Evolutionary conservation across 2,329 filamentous ascomycete genomes (phyloP).

Genomic region (Aspergillus ochraceoroseus): DNA sequence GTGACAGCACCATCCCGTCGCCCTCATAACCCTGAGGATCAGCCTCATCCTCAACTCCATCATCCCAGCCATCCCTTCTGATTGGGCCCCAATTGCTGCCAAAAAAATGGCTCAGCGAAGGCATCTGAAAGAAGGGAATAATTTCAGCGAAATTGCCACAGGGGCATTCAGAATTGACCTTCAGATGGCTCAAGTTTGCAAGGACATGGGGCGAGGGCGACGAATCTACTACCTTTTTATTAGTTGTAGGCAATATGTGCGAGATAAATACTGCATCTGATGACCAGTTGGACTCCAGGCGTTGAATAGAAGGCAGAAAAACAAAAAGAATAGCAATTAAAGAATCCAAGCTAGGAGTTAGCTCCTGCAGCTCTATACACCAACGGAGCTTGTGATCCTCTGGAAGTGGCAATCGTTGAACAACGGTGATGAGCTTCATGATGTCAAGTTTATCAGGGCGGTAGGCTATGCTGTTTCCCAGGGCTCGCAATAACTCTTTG

Average conservation of each 20-base stretch:
- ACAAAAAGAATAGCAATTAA: slow-evolving; percentile 8
- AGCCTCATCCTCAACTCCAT: slow-evolving; percentile 2
- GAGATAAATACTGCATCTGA: slow-evolving; percentile 5
- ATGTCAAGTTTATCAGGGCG: slow-evolving; percentile 4
- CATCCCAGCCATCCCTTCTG: slow-evolving; percentile 7
- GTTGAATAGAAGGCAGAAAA: neutral
- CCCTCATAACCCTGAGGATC: neutral
- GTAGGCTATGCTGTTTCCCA: slow-evolving; percentile 1
- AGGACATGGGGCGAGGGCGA: slow-evolving; percentile 6
- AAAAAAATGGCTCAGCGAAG: slow-evolving; percentile 12
- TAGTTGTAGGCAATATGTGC: slow-evolving; percentile 6
- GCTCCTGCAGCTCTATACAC: slow-evolving; percentile 5
- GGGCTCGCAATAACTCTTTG: slow-evolving; percentile 3
- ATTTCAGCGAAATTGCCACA: slow-evolving; percentile 9
- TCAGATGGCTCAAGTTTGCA: slow-evolving; percentile 10
- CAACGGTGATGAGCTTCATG: slow-evolving; percentile 5
- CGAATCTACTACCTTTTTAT: slow-evolving; percentile 6
- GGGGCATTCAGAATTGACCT: slow-evolving; percentile 4
- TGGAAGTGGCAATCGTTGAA: slow-evolving; percentile 4
- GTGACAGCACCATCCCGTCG: neutral
- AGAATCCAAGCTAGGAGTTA: slow-evolving; percentile 7
- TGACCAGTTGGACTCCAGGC: slow-evolving; percentile 9
- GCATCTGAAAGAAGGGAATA: slow-evolving; percentile 9
- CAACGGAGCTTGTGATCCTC: slow-evolving; percentile 3
- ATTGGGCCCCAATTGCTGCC: slow-evolving; percentile 11